These are phyloP conservation scores for Salvia hispanica DNA, from an alignment of 257 asterid genomes.

Conservation along the genomic window DNA sequence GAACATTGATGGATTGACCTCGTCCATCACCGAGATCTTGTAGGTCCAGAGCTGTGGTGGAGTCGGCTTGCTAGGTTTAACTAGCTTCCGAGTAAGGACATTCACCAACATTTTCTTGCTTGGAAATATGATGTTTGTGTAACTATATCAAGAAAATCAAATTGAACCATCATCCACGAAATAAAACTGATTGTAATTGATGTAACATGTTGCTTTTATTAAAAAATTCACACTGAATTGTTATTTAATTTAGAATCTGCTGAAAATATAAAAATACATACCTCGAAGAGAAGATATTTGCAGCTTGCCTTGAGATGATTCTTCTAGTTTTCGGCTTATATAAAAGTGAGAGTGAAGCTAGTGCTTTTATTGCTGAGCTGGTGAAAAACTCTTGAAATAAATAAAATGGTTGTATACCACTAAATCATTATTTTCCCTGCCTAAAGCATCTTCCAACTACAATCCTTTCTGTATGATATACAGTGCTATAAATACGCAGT, in stretches of 20 bases:
- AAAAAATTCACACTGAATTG: too few relatives aligned
- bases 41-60: conserved; percentile 20
- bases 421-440: background rate
- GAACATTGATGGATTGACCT: conserved; percentile 31
- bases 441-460: background rate
- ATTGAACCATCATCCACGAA: too few relatives aligned
- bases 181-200: too few relatives aligned
- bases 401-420: background rate
- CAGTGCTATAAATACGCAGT: too few relatives aligned
- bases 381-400: too few relatives aligned
- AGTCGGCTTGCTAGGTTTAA: conserved; percentile 30
- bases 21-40: conserved; percentile 31
- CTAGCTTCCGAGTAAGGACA: conserved; percentile 12
- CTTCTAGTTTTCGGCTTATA: background rate
- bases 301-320: background rate
- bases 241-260: background rate
- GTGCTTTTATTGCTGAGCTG: background rate
- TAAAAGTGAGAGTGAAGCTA: background rate
- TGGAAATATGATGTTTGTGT: background rate
- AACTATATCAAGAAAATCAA: too few relatives aligned
- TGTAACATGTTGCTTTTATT: too few relatives aligned
- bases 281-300: background rate
- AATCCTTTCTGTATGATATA: too few relatives aligned
- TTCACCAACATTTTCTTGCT: background rate
- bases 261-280: background rate